Evolutionary conservation across 176 grass and related monocot genomes (phyloP).

Genomic region (Stipa capillata): DNA sequence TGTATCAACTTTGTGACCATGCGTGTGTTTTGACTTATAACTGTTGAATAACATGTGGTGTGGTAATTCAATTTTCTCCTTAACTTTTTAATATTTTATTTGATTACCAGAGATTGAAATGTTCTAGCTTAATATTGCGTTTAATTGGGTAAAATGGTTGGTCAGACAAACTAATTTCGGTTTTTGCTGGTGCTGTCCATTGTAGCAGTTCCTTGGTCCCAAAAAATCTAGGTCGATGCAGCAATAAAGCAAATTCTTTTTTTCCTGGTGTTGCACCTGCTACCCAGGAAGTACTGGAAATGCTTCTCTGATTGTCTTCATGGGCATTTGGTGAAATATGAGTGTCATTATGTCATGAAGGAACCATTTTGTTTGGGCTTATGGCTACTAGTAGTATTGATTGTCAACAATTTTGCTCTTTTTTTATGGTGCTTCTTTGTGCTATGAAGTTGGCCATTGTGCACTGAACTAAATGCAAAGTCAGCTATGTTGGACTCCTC

Average conservation of each 20-base stretch:
- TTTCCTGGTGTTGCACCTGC: background rate
- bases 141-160: background rate
- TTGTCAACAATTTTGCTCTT: background rate
- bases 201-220: background rate
- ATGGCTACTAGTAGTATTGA: background rate
- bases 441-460: slow-evolving; percentile 12
- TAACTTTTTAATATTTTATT: background rate
- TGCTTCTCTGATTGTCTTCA: background rate
- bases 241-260: background rate
- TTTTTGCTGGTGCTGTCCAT: background rate
- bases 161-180: background rate
- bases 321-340: background rate
- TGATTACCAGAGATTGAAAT: background rate
- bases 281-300: background rate
- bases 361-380: background rate
- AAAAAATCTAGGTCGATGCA: background rate
- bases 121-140: background rate
- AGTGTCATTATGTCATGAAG: background rate
- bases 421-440: background rate
- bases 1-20: background rate
- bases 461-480: slow-evolving; percentile 7
- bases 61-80: background rate
- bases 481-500: background rate
- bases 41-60: background rate
- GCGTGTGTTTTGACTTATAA: background rate